Evolutionary conservation across 805 yeast genomes (phyloP), one percentile per base, ranked within the genome.

Genomic region (Jamesozyma jinghongensis): DNA sequence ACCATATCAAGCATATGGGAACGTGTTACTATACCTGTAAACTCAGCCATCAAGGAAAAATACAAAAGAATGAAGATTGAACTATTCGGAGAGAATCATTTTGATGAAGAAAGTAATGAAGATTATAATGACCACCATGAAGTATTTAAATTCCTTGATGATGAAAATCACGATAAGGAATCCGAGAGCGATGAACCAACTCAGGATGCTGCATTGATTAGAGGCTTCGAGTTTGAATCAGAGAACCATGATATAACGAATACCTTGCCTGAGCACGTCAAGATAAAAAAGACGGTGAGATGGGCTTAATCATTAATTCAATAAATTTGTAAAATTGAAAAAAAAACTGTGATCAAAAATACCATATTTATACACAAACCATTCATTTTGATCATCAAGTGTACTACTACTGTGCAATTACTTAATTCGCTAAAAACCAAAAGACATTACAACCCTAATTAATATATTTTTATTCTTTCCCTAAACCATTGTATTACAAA

Each of bases 11-110:
- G 38, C 22, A 40, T 48, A 5, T 48, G 51, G 49, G 62, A 58
- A 44, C 49, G 50, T 28, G 50, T 58, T 13, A 54, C 62, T 3
- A 57, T 58, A 13, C 63, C 63, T 14, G 62, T 58, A 16, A 56
- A 57, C 27, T 42, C 54, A 12, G 39, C 47, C 11, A 49, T 56
- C 6, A 57, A 55, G 36, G 47, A 49, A 34, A 54, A 49, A 38
- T 51, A 54, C 39, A 54, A 53, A 35, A 37, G 28, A 38, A 28
- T 44, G 12, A 48, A 50, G 33, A 48, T 37, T 31, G 48, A 26
- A 17, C 48, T 38, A n/a, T 42, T 32, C 18, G 58, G 54, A 11
- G 39, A 38, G 11, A 52, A 47, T 29, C 46, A 43, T 32, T 42
- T 41, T 29, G 46, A 42, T 13, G 30, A 38, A n/a, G n/a, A n/a